These are phyloP conservation scores for Metschnikowia hibisci DNA, from an alignment of 805 yeast genomes.

Conservation along the genomic window DNA sequence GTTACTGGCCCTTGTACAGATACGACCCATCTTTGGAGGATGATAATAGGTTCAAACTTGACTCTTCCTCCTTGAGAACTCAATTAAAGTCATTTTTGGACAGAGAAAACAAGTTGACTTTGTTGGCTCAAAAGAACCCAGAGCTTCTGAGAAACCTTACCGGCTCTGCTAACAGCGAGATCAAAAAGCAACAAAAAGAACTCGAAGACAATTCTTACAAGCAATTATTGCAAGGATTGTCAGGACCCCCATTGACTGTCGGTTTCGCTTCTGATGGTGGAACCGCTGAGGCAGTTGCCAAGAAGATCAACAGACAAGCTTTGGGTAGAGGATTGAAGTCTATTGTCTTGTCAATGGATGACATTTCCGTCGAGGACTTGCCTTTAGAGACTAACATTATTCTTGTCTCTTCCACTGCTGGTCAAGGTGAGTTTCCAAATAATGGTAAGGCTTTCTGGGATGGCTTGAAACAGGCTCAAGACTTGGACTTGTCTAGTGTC, in stretches of 20 bases:
- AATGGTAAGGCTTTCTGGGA: constrained; percentile 81
- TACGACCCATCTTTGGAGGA: constrained; percentile 62
- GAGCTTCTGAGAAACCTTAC: constrained; percentile 70
- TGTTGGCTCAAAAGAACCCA: constrained; percentile 69
- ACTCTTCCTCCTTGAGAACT: constrained; percentile 75
- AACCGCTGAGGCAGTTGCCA: constrained; percentile 77
- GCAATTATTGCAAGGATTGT: constrained; percentile 74
- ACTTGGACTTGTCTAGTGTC: constrained; percentile 58
- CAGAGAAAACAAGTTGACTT: constrained; percentile 82
- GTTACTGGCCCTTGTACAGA: constrained; percentile 95
- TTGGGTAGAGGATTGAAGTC: constrained; percentile 74
- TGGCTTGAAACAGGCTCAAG: constrained; percentile 54
- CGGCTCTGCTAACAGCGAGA: constrained; percentile 54
- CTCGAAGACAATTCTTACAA: constrained; percentile 76
- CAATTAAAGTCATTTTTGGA: constrained; percentile 78
- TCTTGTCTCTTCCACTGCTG: constrained; percentile 70
- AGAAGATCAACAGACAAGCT: constrained; percentile 73
- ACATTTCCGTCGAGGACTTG: constrained; percentile 66
- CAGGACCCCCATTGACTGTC: constrained; percentile 87
- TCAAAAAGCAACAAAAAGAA: constrained; percentile 54
- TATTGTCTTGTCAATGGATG: constrained; percentile 65
- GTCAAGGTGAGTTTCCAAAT: constrained; percentile 85
- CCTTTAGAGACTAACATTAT: constrained; percentile 66
- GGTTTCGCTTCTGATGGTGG: constrained; percentile 93
- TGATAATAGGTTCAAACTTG: constrained; percentile 67